phyloP scores from a whole-genome alignment of 1,139 yeast species.

The Geotrichum klebahnii region DNA sequence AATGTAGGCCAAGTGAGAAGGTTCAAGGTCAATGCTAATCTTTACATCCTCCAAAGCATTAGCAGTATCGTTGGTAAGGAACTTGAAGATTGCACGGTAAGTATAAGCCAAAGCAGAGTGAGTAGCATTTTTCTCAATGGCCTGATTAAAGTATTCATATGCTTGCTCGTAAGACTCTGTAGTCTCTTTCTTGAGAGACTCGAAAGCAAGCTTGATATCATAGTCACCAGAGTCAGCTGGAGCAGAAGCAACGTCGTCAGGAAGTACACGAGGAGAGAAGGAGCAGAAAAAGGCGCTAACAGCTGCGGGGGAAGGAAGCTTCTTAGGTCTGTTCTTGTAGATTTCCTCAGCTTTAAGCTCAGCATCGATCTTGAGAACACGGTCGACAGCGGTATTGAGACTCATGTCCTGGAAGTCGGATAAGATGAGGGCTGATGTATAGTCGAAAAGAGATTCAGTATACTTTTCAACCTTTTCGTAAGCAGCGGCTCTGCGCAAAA shows the following conservation, averaged over 20 bases:
- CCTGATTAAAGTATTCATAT: conserved; percentile 62
- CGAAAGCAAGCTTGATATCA: conserved; percentile 64
- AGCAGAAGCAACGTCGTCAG: conserved; percentile 44
- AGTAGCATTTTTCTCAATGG: conserved; percentile 45
- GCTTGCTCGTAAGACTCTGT: conserved; percentile 72
- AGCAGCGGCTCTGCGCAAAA: conserved; percentile 66
- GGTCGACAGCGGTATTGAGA: conserved; percentile 77
- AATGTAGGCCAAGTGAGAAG: conserved; percentile 80
- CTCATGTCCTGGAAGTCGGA: conserved; percentile 63
- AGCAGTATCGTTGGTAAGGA: conserved; percentile 70
- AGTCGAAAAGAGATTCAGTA: conserved; percentile 85
- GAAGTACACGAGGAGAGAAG: conserved; percentile 43
- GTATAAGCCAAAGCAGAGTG: conserved; percentile 68
- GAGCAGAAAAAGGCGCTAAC: conserved; percentile 84
- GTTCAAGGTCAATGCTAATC: conserved; percentile 60
- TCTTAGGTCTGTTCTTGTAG: conserved; percentile 49
- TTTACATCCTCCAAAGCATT: conserved; percentile 59
- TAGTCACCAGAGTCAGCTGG: conserved; percentile 57
- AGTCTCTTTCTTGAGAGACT: conserved; percentile 48
- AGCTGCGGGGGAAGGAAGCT: conserved; percentile 81
- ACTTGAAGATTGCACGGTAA: conserved; percentile 75
- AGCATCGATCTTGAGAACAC: conserved; percentile 56
- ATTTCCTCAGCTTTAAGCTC: conserved; percentile 49
- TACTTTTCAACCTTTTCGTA: conserved; percentile 75
- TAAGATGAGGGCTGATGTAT: conserved; percentile 59